Evolutionary conservation across 2,329 filamentous ascomycete species (phyloP), one percentile per base, ranked within the genome.

Genomic region (Penicillium digitatum): DNA sequence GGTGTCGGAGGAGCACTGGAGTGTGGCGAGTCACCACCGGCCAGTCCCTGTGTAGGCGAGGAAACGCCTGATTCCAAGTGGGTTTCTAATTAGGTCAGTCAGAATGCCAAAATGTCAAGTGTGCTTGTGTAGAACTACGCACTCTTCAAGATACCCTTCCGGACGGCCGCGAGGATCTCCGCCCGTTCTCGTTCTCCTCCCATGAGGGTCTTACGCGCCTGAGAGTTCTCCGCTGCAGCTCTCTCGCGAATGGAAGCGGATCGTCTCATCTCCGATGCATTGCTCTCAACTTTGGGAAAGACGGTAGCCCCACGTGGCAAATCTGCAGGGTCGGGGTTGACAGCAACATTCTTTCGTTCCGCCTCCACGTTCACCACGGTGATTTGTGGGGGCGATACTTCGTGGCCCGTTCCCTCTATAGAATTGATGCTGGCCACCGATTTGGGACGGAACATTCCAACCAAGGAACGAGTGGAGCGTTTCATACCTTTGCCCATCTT

Each of bases 401-500:
- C 83, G 1, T 71, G 74, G 18, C 82, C 79, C 2, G 85, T 74
- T 27, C 83, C 80, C 63, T 96, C 91, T 3, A 87, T 60, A 5
- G 67, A 84, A 31, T 85, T 81, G 20, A 87, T 85, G 31, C 90
- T 92, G 65, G 93, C 83, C 16, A 95, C 81, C 1, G 93, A 97
- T 73, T 97, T 99, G 0, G 94, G 93, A 59, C 94, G 83, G 78
- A 99, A 99, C 8, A 99, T 80, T 26, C 94, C 94, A 63, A 95
- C 95, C 51, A 99, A 83, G 24, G 92, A 96, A 45, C 92, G 84
- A 18, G 88, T 88, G 48, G 90, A 87, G 75, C 94, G 95, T 82
- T 96, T 97, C 85, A 97, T 88, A n/a, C 93, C 92, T 62, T 91
- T 90, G 53, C 94, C 94, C 94, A 99, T 99, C 78, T 99, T 99